Percentiles rank a stretch among this genome's conserved stretches.
phyloP scores from a whole-genome alignment of 768 basidiomycete genomes.

The Amylocystis lapponica region DNA sequence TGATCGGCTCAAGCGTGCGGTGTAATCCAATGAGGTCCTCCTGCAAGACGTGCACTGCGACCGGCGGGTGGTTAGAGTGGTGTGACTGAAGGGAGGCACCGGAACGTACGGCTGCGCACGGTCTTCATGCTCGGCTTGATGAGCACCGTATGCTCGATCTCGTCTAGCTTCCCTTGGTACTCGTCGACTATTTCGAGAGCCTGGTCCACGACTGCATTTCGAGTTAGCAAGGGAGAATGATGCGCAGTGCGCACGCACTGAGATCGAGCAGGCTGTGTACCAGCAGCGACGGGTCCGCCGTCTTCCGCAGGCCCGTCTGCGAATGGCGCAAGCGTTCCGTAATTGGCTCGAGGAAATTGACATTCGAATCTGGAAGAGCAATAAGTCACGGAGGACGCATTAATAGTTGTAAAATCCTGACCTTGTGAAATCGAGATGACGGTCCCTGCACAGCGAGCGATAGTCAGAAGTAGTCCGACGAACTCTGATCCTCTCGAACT shows the following conservation, averaged over 20 bases:
- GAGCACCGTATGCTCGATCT: conserved; percentile 17
- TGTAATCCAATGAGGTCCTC: conserved; percentile 67
- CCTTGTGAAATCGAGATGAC: conserved; percentile 45
- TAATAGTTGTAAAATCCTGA: not conserved
- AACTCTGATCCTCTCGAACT: too few species aligned
- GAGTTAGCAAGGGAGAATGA: not conserved
- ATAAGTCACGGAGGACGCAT: not conserved
- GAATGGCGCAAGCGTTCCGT: conserved; percentile 43
- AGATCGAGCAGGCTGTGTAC: conserved; percentile 61
- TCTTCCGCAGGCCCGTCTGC: conserved; percentile 52
- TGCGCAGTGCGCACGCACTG: conserved; percentile 15
- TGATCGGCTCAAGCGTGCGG: conserved; percentile 63
- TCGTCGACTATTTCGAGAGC: conserved; percentile 60
- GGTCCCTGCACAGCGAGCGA: conserved; percentile 37
- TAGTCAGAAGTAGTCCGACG: not conserved
- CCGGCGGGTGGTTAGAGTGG: not conserved
- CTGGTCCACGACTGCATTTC: conserved; percentile 50
- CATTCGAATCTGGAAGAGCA: conserved; percentile 25
- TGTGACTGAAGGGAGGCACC: too few species aligned
- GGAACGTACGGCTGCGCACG: conserved; percentile 1
- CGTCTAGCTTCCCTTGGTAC: conserved; percentile 53
- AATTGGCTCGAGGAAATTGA: conserved; percentile 48
- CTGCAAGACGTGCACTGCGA: conserved; percentile 63
- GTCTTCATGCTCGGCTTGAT: conserved; percentile 11
- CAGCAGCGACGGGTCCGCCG: conserved; percentile 59